phyloP scores from a whole-genome alignment of 2,329 filamentous ascomycete genomes.

The Whalleya microplaca region DNA sequence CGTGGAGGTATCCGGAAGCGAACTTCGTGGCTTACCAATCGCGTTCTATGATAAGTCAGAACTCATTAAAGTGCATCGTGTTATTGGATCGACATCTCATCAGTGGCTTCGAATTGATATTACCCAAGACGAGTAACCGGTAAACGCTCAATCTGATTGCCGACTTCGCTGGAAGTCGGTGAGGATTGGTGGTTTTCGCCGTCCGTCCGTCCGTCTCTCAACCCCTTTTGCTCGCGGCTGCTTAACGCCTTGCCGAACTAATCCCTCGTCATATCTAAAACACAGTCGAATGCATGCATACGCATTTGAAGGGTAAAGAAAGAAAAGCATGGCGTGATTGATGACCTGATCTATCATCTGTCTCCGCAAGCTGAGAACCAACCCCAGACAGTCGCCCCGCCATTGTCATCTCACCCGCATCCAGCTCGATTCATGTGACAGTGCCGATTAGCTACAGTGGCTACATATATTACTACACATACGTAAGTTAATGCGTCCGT shows the following conservation, averaged over 20 bases:
- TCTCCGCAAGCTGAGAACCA: not conserved
- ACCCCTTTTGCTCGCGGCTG: no score
- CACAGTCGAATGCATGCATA: not conserved
- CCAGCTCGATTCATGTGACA: slow-evolving; percentile 23
- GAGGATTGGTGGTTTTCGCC: not conserved
- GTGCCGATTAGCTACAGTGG: slow-evolving; percentile 4
- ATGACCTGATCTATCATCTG: not conserved
- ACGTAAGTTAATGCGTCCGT: no score
- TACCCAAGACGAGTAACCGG: not conserved
- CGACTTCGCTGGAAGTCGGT: not conserved
- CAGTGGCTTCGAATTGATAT: not conserved
- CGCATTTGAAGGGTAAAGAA: not conserved
- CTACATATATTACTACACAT: no score
- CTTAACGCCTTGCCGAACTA: not conserved
- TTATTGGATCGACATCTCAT: not conserved
- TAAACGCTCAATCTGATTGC: not conserved
- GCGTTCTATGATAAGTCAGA: not conserved
- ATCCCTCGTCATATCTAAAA: not conserved
- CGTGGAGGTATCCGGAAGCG: not conserved
- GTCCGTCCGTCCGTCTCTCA: no score
- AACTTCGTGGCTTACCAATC: not conserved
- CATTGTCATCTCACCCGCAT: slow-evolving; percentile 22
- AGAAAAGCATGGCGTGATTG: not conserved
- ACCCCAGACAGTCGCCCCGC: slow-evolving; percentile 9
- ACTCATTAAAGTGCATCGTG: not conserved